Evolutionary conservation across 345 rosid genomes (phyloP).

Genomic region (Salix dunnii): DNA sequence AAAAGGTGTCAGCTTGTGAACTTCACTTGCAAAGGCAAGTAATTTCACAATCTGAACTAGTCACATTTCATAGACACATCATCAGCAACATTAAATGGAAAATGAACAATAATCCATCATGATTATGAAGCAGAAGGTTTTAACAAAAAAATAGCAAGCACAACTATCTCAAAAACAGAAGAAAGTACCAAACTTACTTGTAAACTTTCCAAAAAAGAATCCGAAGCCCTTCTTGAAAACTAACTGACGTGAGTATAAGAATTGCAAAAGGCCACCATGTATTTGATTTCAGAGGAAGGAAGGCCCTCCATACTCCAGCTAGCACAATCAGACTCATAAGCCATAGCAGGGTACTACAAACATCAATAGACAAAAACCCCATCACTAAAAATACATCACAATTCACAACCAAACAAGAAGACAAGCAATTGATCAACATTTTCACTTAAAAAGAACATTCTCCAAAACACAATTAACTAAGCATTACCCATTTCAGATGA

Average conservation of each 20-base stretch:
- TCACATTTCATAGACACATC: not conserved
- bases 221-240: conserved; percentile 89
- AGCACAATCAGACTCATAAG: conserved; percentile 76
- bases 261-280: conserved; percentile 78
- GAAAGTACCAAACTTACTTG: conserved; percentile 45
- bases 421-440: not conserved
- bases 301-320: conserved; percentile 85
- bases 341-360: conserved; percentile 81
- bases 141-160: not conserved
- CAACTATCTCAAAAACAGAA: not conserved
- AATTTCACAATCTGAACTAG: not conserved
- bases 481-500: not conserved
- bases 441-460: not conserved
- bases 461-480: not conserved
- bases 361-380: conserved; percentile 7
- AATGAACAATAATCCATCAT: not conserved
- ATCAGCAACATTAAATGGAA: not conserved
- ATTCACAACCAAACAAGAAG: not conserved
- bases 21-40: not conserved
- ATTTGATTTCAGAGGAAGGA: conserved; percentile 76
- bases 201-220: conserved; percentile 78
- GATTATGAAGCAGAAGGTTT: not conserved
- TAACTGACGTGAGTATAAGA: conserved; percentile 70
- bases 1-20: not conserved
- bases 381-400: not conserved